phyloP scores from a whole-genome alignment of 2,329 filamentous ascomycete genomes.

The Zasmidium angulare region DNA sequence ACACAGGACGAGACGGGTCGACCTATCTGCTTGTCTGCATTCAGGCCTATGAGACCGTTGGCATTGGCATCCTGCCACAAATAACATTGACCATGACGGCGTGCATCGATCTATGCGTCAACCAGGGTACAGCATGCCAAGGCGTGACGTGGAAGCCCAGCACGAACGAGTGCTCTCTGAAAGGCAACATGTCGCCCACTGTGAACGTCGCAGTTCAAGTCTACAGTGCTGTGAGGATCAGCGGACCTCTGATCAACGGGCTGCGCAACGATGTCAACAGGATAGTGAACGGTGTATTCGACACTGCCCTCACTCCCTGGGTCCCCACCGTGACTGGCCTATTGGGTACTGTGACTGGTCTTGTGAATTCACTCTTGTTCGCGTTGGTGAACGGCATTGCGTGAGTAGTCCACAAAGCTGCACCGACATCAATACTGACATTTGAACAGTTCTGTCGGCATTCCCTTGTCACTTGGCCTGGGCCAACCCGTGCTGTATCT shows the following conservation, averaged over 20 bases:
- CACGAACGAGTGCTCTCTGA: background rate
- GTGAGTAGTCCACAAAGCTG: background rate
- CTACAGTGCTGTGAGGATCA: background rate
- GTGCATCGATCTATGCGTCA: slow-evolving; percentile 4
- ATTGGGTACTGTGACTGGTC: slow-evolving; percentile 2
- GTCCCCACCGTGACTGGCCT: background rate
- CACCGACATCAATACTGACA: too few relatives aligned
- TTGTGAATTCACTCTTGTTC: background rate
- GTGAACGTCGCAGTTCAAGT: background rate
- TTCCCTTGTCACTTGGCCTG: background rate
- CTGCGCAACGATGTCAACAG: background rate
- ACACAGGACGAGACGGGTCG: slow-evolving; percentile 4
- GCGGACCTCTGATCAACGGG: background rate
- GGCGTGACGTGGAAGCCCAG: slow-evolving; percentile 2
- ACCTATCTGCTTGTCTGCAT: slow-evolving; percentile 1
- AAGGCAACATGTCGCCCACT: background rate
- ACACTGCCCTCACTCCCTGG: background rate
- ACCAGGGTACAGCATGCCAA: slow-evolving; percentile 3
- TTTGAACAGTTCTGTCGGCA: background rate
- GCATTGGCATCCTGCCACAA: slow-evolving; percentile 2
- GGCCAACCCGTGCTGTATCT: background rate
- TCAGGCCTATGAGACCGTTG: slow-evolving; percentile 2
- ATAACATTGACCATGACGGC: background rate
- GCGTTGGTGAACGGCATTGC: background rate
- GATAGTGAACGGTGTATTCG: background rate